Evolutionary conservation across 768 basidiomycete genomes (phyloP), one percentile per base, ranked within the genome.

Genomic region (Megacollybia marginata): DNA sequence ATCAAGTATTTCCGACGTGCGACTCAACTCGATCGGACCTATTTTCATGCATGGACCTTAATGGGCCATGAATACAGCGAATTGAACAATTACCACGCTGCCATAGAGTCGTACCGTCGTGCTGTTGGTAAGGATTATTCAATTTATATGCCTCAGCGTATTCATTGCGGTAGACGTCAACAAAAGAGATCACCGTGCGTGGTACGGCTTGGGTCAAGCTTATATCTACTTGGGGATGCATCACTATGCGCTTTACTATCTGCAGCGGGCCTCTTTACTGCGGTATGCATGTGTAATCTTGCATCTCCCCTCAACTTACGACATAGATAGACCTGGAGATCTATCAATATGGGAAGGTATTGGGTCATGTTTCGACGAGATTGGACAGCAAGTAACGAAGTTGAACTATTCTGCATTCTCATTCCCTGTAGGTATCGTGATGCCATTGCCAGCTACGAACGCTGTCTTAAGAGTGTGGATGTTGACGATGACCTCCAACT

Each of bases 31-130:
- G 85, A 91, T 60, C 71, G 82, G 40, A 83, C 79, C 4, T 90
- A 83, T 58, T 67, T 86, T 11, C 80, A 83, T 0, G 87, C 88
- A 3, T 91, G 88, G 88, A 88, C 85, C 2, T 67, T 91, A 47
- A 85, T 91, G 82, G 88, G 88, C 2, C 85, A 88, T 57, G 88
- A 89, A 61, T 90, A 80, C 55, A 78, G 88, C 42, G 88, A 91
- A 65, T 73, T 88, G 77, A 84, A 83, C 62, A 90, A 91, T 62
- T 79, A 82, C 9, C 85, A 88, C 60, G 88, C 88, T 1, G 88
- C 88, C 1, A 85, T 90, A 33, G 88, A 89, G 58, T 82, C 86
- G 18, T 90, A 89, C 59, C 73, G 88, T 33, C 73, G 85, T 55
- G 88, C 88, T n/a, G 75, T 88, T 48, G 84, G 86, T 87, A 54